Evolutionary conservation across 2,329 filamentous ascomycete species (phyloP).

Genomic region (Sordariomycetes sp.): DNA sequence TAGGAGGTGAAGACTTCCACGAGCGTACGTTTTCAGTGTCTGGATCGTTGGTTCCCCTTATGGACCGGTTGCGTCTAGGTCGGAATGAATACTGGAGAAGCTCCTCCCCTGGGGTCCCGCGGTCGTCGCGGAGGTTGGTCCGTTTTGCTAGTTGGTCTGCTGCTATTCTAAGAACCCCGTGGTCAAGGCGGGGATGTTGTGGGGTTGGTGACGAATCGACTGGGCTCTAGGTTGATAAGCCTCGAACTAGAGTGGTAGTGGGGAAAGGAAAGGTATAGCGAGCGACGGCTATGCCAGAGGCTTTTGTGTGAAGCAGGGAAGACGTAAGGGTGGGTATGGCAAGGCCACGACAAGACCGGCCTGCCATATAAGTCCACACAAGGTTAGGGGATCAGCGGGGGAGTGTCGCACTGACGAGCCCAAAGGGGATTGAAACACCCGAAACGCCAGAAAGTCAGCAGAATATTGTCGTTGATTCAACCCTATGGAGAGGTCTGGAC

Average conservation of each 20-base stretch:
- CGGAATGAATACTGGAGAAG: not conserved
- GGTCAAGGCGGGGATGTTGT: not conserved
- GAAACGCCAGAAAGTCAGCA: conserved; percentile 7
- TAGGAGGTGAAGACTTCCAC: not conserved
- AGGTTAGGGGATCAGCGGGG: conserved; percentile 3
- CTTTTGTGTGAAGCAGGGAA: conserved; percentile 1
- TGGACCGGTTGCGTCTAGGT: not conserved
- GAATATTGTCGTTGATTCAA: not conserved
- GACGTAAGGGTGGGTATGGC: not conserved
- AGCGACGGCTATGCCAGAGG: not conserved
- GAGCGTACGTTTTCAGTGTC: not conserved
- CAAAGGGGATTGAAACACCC: conserved; percentile 7
- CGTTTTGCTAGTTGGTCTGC: not conserved
- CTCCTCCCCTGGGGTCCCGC: not conserved
- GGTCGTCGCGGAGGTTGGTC: not conserved
- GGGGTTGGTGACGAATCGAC: conserved; percentile 4
- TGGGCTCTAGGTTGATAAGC: not conserved
- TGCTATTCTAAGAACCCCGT: not conserved
- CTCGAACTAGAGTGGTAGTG: not conserved
- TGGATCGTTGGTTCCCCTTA: not conserved
- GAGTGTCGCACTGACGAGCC: conserved; percentile 7
- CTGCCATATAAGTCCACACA: conserved; percentile 3
- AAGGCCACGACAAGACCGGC: not conserved
- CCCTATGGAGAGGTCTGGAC: conserved; percentile 1
- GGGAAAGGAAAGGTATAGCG: not conserved